Evolutionary conservation across 2,329 filamentous ascomycete species (phyloP), one percentile per base, ranked within the genome.

Genomic region (Xylaria sp.): DNA sequence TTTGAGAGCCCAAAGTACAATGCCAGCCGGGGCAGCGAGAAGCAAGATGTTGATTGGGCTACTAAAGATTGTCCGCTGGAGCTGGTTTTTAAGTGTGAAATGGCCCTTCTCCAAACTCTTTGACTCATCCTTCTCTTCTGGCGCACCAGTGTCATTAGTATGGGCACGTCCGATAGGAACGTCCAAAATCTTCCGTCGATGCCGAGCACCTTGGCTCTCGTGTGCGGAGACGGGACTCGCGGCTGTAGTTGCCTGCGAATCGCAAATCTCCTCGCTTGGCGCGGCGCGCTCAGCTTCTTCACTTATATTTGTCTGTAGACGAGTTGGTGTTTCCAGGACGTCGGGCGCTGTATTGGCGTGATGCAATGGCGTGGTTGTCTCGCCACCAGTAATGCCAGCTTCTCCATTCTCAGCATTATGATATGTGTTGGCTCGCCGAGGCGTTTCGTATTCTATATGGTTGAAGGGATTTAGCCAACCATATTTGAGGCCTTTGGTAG

Each of bases 41-140:
- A 97, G 80, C 25, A 97, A 79, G 23, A 96, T 73, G 73, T 97
- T 97, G 79, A 97, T 90, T 87, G 91, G 96, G 0, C 92, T 95
- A 71, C 87, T 89, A 68, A 96, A 85, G 3, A 96, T 70, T 0
- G 92, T 93, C 17, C 90, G 87, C 69, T 88, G 87, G 51, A 94
- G 76, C 76, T 94, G 91, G 70, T 89, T 88, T 63, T 78, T 78
- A 8, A 85, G 71, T 0, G 87, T 89, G 62, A 86, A 90, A 2
- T 84, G 81, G 61, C 79, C 77, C 68, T 83, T 84, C 68, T 83
- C 84, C 11, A 83, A 81, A n/a, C 80, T 64, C 17, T 84, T 71
- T 33, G 80, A 73, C 38, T 79, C 80, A 1, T 67, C 61, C 8
- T 59, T 31, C 15, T 66, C 64, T 23, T 58, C 60, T 37, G 21